Evolutionary conservation across 257 asterid species (phyloP).

Genomic region (Solanum chmielewskii): DNA sequence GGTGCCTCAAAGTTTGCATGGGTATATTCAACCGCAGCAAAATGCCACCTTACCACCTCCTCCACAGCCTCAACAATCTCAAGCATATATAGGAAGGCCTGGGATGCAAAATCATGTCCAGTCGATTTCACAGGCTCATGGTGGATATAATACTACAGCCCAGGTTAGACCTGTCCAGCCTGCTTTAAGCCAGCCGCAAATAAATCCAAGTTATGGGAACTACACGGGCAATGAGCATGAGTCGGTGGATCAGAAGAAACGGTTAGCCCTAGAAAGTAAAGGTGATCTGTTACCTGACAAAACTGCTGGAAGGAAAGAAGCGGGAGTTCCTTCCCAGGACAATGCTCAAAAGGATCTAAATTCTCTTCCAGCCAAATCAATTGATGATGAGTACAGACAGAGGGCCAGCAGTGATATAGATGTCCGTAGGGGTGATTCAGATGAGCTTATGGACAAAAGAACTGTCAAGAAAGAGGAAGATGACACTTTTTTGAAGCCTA

Average conservation of each 20-base stretch:
- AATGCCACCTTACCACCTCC: slow-evolving; percentile 20
- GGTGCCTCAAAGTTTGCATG: slow-evolving; percentile 15
- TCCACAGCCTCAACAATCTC: slow-evolving; percentile 39
- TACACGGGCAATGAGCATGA: slow-evolving; percentile 2
- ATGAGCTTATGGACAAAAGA: slow-evolving; percentile 31
- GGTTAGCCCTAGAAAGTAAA: slow-evolving; percentile 22
- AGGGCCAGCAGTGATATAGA: slow-evolving; percentile 11
- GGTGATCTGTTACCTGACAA: slow-evolving; percentile 7
- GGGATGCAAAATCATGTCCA: slow-evolving; percentile 44
- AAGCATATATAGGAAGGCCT: slow-evolving; percentile 38
- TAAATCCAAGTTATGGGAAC: slow-evolving; percentile 22
- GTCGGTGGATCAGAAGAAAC: slow-evolving; percentile 9
- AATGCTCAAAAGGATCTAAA: slow-evolving; percentile 19
- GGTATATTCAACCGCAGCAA: slow-evolving; percentile 16
- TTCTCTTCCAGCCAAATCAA: slow-evolving; percentile 20
- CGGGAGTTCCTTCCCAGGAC: slow-evolving; percentile 26
- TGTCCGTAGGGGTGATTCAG: slow-evolving; percentile 28
- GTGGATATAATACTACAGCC: slow-evolving; percentile 31
- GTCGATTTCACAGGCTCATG: slow-evolving; percentile 21
- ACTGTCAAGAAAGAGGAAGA: slow-evolving; percentile 20
- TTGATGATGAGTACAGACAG: slow-evolving; percentile 14
- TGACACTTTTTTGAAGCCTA: slow-evolving; percentile 17
- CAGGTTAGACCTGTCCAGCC: slow-evolving; percentile 34
- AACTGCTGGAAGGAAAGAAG: slow-evolving; percentile 15
- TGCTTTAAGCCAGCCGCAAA: slow-evolving; percentile 23